Conservation (phyloP, 495 filamentous ascomycete genomes). For the Neurospora sublineolata region DNA sequence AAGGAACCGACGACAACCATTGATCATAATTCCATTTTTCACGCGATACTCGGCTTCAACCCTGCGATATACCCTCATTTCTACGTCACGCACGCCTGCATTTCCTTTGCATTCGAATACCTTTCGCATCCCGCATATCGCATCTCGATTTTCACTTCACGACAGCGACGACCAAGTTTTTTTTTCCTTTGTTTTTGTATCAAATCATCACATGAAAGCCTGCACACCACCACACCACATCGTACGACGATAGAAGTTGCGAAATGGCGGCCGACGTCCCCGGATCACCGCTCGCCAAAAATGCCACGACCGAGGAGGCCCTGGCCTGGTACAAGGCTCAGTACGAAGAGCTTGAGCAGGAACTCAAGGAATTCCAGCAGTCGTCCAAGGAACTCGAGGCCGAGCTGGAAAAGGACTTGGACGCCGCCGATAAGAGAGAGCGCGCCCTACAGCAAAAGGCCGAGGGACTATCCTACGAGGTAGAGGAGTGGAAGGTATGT, state of each 20-base stretch:
- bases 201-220: background rate
- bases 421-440: constrained; percentile 89
- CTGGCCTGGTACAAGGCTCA: constrained; percentile 89
- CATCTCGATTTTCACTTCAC: background rate
- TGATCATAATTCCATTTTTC: background rate
- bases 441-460: constrained; percentile 74
- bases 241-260: background rate
- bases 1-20: background rate
- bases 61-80: background rate
- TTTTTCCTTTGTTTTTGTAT: background rate
- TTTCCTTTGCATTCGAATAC: background rate
- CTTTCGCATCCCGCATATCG: background rate
- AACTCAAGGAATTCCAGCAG: constrained; percentile 87
- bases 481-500: constrained; percentile 95
- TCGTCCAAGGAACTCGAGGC: constrained; percentile 89
- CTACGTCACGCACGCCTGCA: background rate
- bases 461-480: constrained; percentile 73
- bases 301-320: constrained; percentile 52
- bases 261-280: constrained; percentile 32
- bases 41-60: background rate
- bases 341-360: constrained; percentile 84
- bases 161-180: background rate
- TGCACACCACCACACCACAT: background rate
- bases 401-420: constrained; percentile 92
- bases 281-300: background rate